Evolutionary conservation across 1,284 basidiomycete genomes (phyloP), one percentile per base, ranked within the genome.

Genomic region (Athelia psychrophila): DNA sequence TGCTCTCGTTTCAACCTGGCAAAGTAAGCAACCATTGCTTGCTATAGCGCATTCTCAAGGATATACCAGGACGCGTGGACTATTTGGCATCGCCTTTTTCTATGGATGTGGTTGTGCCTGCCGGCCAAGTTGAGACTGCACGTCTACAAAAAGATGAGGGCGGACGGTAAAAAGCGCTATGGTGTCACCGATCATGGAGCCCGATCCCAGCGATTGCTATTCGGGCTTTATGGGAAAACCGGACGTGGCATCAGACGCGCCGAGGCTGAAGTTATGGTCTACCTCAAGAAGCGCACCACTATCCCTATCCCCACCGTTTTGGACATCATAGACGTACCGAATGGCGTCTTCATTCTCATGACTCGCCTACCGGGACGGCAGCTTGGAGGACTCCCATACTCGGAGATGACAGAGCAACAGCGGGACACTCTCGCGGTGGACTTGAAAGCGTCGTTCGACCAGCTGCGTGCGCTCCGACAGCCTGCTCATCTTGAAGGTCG

Each of bases 321-420:
- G 22, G 27, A 19, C 10, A 20, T 48, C 24, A 19, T 48, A 3
- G 30, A 27, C 3, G 32, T 33, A n/a, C 23, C 20, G 13, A 18
- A 32, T 2, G 16, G 27, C 47, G 30, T 20, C 16, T 48, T 33
- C 27, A 48, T 48, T 12, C 36, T 48, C 47, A 48, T 48, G 47
- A 35, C 47, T 10, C 47, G 47, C 10, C 24, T 48, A 2, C 19
- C 47, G 5, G 47, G 47, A 33, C 19, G 15, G 16, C 30, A 48
- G 18, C 32, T 48, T 12, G 47, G 24, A 5, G 30, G 36, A 19
- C 20, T 15, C 18, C 19, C 47, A 18, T 27, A 33, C n/a, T 48
- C 30, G 47, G 47, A 48, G 18, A 33, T 35, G n/a, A 20, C 47
- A 13, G 18, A n/a, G 9, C 9, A 16, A 13, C 32, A 13, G 36